Evolutionary conservation across 1,284 basidiomycete genomes (phyloP), one percentile per base, ranked within the genome.

Genomic region (Cerioporus squamosus): DNA sequence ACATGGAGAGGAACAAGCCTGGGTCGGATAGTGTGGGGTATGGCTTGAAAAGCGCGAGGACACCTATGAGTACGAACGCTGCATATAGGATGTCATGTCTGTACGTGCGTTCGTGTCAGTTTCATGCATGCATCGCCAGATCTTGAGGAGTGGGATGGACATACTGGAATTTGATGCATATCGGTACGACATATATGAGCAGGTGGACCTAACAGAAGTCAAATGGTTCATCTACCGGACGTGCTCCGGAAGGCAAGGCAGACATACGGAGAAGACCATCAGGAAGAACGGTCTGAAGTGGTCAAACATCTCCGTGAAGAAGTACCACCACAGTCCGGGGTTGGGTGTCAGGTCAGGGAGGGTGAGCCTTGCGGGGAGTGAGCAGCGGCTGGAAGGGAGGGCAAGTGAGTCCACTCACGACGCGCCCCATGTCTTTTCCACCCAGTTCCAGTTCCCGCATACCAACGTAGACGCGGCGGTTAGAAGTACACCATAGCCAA

Each of bases 281-380:
- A 97, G 78, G 81, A 98, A 99, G 77, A 98, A 98, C 2, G 89
- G 84, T 31, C 96, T 82, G 79, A 98, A 99, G 74, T 99, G 93
- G 70, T 98, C 95, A 68, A 99, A 99, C 90, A 98, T 98, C 73
- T 99, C 96, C 14, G 95, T 98, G 77, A 98, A 98, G 77, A 98
- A 98, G 76, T 99, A 99, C 97, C 97, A 99, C 90, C 94, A 95
- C 39, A 98, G 77, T 3, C 97, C 97, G 8, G 94, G 87, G 68
- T 97, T 98, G 0, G 97, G 97, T 5, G 94, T 94, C 54, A 98
- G 75, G 71, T 97, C 95, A 3, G 90, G 89, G 7, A 95, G 84
- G 5, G 68, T 61, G 20, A 77, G 54, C 20, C 75, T 77, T 26
- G 10, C 1, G 5, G n/a, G 20, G 5, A 12, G 44, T 48, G 5